A percentile compares a stretch with the other conserved stretches of the same genome.
These are phyloP conservation scores for Balakata baccata DNA, from an alignment of 345 rosid species.

Conservation along the genomic window DNA sequence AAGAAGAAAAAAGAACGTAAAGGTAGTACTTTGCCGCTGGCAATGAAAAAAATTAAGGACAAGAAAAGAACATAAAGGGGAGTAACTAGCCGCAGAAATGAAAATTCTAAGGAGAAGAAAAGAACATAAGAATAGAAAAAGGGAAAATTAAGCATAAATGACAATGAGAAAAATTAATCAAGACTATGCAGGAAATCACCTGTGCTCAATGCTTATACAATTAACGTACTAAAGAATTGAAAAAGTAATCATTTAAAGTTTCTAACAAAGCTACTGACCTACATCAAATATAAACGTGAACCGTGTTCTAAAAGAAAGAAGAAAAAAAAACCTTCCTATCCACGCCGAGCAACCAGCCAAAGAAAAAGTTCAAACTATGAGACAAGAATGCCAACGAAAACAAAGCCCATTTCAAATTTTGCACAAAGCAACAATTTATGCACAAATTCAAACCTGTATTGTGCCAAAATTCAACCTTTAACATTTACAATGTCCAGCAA, in stretches of 20 bases:
- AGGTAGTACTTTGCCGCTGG: not conserved
- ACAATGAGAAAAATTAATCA: not conserved
- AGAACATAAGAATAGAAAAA: not conserved
- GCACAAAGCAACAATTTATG: conserved; percentile 7
- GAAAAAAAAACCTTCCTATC: conserved; percentile 7
- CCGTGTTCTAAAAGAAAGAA: not conserved
- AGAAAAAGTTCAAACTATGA: conserved; percentile 19
- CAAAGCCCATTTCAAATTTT: conserved; percentile 18
- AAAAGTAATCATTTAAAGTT: too few species aligned
- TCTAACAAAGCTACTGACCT: not conserved
- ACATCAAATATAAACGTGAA: conserved; percentile 8
- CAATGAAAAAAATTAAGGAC: not conserved
- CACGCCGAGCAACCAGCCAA: not conserved
- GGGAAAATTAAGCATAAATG: not conserved
- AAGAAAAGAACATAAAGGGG: conserved; percentile 1
- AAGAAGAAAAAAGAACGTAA: not conserved
- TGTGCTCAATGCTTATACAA: not conserved
- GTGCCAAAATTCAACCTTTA: conserved; percentile 3
- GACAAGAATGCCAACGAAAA: conserved; percentile 20
- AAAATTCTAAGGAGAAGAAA: not conserved
- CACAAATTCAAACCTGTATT: conserved; percentile 11
- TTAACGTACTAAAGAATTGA: not conserved
- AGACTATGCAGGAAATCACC: conserved; percentile 9
- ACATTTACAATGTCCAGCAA: conserved; percentile 7
- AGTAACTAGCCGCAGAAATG: not conserved